Base-by-base conservation (phyloP, 495 filamentous ascomycete genomes). In the Hamigera avellanea region DNA sequence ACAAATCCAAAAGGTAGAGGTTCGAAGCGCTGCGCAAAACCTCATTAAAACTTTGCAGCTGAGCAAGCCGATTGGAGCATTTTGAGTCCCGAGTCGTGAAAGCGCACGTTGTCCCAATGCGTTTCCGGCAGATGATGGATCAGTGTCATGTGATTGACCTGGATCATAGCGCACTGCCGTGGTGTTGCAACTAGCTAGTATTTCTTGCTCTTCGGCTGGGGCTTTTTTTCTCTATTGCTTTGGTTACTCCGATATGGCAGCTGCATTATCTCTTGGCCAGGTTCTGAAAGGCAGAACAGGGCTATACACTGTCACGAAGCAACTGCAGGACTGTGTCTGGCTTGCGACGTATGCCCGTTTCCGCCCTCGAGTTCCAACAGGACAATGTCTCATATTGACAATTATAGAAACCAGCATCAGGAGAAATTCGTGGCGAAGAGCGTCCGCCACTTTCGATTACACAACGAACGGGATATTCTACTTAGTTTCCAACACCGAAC, bases 391-490 rank as follows among this genome's bases (percentile, higher is more conserved):
- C 34, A 26, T 44, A 19, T 39, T 26, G 12, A 26, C 25, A 7
- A 26, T 15, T 30, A 30, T 15, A 62, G 50, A 36, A 52, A 50
- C 32, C 21, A 39, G 40, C 39, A 25, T 19, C 36, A 47, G 34
- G 39, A 62, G 27, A 45, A 41, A 21, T 54, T 60, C 14, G 53
- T 64, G 31, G 45, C 62, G 32, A 66, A 66, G 44, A 62, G 48
- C 32, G 50, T 54, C 18, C 40, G 49, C 9, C 55, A 64, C 41
- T 52, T 43, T 49, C 56, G 54, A 14, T 33, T 66, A 14, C 44
- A 53, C 26, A 67, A 68, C 40, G 62, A 70, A 44, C 51, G 52
- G 17, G 53, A 63, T 33, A 36, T 70, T 40, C 52, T 67, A 10
- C 54, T 49, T 35, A 56, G 43, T 43, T 66, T 65, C 46, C 61